Conservation (phyloP, 2,329 filamentous ascomycete genomes). For the Cladophialophora carrionii region DNA sequence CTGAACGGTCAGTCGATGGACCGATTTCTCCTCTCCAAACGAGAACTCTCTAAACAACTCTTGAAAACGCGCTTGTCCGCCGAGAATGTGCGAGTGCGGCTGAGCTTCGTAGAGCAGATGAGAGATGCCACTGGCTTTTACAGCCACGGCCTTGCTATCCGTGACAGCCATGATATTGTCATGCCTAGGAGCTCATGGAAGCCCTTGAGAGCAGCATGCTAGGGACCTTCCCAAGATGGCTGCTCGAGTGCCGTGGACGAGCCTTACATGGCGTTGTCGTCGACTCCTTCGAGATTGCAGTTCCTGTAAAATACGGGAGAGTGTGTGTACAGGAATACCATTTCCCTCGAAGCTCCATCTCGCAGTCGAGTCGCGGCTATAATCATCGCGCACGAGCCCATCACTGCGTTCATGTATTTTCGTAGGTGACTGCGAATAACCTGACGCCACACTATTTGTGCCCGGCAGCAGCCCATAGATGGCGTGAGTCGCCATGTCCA, state of each 20-base stretch:
- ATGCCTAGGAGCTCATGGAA: background rate
- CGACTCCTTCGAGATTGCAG: background rate
- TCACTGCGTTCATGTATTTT: background rate
- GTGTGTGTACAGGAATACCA: background rate
- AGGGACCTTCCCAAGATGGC: background rate
- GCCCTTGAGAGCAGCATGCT: background rate
- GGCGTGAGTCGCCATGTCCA: background rate
- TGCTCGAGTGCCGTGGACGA: background rate
- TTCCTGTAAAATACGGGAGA: background rate
- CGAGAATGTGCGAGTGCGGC: constrained; percentile 11
- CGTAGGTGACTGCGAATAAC: background rate
- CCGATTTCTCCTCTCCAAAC: background rate
- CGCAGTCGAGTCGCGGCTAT: background rate
- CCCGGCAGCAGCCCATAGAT: background rate
- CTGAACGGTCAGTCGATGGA: background rate
- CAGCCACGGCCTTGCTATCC: background rate
- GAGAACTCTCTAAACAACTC: constrained; percentile 3
- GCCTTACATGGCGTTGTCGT: background rate
- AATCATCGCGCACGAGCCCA: too few species aligned
- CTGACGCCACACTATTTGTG: too few species aligned
- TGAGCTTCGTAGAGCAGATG: constrained; percentile 1
- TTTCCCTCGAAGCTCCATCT: background rate
- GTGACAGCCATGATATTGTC: background rate
- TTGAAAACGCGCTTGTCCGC: constrained; percentile 2
- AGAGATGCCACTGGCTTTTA: constrained; percentile 3